Conservation (phyloP, 1,284 basidiomycete genomes). For the Puccinia coronata region DNA sequence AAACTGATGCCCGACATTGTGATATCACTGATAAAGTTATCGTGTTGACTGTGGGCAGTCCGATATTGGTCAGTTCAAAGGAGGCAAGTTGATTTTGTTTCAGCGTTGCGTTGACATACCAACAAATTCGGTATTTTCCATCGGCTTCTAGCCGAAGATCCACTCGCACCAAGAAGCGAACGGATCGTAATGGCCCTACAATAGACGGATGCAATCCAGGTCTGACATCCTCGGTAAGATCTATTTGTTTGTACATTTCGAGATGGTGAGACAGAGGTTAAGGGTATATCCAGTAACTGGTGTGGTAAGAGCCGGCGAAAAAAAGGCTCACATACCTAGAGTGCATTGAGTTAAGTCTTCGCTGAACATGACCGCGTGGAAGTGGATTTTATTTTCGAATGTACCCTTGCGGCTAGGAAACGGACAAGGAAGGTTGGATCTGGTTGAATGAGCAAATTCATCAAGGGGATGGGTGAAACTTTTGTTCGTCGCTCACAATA, state of each 20-base stretch:
- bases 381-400: conserved; percentile 33
- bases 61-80: background rate
- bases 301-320: background rate
- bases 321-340: background rate
- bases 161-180: conserved; percentile 14
- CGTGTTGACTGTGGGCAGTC: conserved; percentile 22
- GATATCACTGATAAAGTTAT: conserved; percentile 17
- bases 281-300: too few species aligned
- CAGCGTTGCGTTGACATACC: background rate
- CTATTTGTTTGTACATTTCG: background rate
- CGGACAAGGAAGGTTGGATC: background rate
- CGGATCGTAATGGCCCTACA: background rate
- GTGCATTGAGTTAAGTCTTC: conserved; percentile 33
- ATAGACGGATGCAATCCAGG: background rate
- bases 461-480: too few species aligned
- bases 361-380: conserved; percentile 46
- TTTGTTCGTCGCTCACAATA: background rate
- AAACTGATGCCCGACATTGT: background rate
- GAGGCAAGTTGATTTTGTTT: background rate
- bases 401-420: conserved; percentile 1
- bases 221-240: background rate
- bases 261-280: background rate
- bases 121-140: conserved; percentile 31
- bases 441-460: background rate
- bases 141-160: conserved; percentile 13